These are phyloP conservation scores for Ascobolus immersus DNA, from an alignment of 495 filamentous ascomycete species.

Conservation along the genomic window DNA sequence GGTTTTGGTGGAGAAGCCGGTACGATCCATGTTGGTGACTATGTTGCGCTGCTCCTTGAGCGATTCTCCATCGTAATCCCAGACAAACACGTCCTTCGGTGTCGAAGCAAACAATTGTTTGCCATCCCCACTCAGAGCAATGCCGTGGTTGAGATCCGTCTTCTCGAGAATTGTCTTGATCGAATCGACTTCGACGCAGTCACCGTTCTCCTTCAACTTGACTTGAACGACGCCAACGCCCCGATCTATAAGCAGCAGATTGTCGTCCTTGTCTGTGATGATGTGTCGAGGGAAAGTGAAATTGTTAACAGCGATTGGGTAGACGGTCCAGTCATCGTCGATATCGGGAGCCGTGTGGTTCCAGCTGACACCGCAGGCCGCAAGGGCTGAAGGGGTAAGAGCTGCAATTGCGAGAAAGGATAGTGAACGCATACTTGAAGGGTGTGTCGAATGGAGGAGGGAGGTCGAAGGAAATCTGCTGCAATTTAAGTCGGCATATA, in stretches of 20 bases:
- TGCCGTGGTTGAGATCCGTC: conserved; percentile 31
- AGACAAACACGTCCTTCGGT: conserved; percentile 28
- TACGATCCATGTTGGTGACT: conserved; percentile 31
- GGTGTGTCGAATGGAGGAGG: no score
- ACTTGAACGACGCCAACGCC: background rate
- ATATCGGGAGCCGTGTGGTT: no score
- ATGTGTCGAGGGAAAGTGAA: background rate
- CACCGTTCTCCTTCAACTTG: background rate
- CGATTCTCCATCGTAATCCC: conserved; percentile 28
- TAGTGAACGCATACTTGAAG: no score
- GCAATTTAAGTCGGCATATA: no score
- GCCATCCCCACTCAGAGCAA: conserved; percentile 35
- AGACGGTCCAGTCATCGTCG: no score
- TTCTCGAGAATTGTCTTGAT: background rate
- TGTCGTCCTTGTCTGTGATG: background rate
- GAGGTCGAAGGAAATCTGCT: no score
- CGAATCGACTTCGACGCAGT: no score
- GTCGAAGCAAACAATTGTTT: conserved; percentile 36
- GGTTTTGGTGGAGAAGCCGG: conserved; percentile 38
- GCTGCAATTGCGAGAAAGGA: no score
- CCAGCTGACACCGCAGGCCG: no score
- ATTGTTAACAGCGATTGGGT: no score
- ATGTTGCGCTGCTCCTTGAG: conserved; percentile 21
- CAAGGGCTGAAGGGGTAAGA: no score
- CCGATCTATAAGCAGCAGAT: background rate